These are phyloP conservation scores for Sugiyamaella smithiae DNA, from an alignment of 805 yeast species.

Conservation along the genomic window DNA sequence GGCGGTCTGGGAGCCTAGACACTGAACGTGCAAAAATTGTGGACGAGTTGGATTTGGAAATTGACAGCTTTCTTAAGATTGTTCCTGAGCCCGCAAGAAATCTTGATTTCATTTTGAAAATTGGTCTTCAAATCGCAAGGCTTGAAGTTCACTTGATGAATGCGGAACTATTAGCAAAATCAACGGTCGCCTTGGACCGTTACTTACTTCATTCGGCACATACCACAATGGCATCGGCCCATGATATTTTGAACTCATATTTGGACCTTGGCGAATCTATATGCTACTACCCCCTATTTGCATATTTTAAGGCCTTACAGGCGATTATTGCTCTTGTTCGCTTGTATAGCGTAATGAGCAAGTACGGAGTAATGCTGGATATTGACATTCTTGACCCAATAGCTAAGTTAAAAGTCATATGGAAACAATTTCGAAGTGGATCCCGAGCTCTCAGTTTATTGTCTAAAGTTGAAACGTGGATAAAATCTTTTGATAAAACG, in stretches of 20 bases:
- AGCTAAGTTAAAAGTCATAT: not conserved
- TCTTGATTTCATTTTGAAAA: not conserved
- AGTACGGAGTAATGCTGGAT: not conserved
- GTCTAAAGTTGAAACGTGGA: not conserved
- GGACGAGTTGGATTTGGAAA: not conserved
- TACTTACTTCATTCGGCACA: not conserved
- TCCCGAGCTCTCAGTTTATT: not conserved
- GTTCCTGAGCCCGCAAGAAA: not conserved
- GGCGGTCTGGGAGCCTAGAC: not conserved
- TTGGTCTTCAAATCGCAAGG: not conserved
- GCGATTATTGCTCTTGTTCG: not conserved
- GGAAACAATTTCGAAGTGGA: too few relatives aligned
- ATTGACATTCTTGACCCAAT: not conserved
- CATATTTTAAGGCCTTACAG: not conserved
- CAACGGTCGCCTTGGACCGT: not conserved
- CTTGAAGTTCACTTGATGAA: not conserved
- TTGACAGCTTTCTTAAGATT: not conserved
- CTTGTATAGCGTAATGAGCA: not conserved
- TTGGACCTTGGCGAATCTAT: not conserved
- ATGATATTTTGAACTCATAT: not conserved
- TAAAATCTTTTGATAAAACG: not conserved
- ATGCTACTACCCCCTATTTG: not conserved
- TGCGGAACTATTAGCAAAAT: not conserved
- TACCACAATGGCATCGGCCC: not conserved
- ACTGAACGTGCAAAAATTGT: not conserved